These are phyloP conservation scores for Xerophyta viscosa DNA, from an alignment of 106 monocot genomes.

Conservation along the genomic window DNA sequence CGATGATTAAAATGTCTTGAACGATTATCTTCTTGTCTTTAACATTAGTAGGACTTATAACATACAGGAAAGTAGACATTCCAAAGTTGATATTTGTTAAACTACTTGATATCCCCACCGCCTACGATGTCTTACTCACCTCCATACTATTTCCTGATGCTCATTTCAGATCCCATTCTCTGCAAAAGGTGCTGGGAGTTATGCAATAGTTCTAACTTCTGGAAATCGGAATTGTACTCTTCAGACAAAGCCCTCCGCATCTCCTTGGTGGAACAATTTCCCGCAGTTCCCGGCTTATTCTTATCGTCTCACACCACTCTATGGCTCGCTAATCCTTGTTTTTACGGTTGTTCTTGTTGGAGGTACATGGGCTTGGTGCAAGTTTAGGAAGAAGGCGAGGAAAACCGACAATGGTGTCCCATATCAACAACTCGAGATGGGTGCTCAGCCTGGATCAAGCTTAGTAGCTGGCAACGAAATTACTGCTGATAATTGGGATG, in stretches of 20 bases:
- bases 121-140: too few relatives aligned
- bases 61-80: too few relatives aligned
- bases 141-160: not conserved
- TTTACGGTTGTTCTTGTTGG: conserved; percentile 22
- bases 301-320: conserved; percentile 36
- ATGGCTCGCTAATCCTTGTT: conserved; percentile 41
- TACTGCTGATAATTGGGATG: conserved; percentile 39
- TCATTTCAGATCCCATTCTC: conserved; percentile 21
- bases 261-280: conserved; percentile 25
- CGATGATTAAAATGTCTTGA: too few relatives aligned
- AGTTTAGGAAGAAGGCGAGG: conserved; percentile 30
- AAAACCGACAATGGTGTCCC: conserved; percentile 29
- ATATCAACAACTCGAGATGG: conserved; percentile 70
- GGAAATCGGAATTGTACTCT: conserved; percentile 31
- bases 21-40: too few relatives aligned
- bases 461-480: conserved; percentile 5
- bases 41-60: too few relatives aligned
- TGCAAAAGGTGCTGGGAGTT: conserved; percentile 1
- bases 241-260: conserved; percentile 8
- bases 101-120: too few relatives aligned
- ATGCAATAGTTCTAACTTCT: conserved; percentile 24
- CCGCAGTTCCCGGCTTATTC: conserved; percentile 37
- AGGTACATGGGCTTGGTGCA: conserved; percentile 59
- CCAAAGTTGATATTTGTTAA: too few relatives aligned
- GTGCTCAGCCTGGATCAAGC: conserved; percentile 8